Evolutionary conservation across 306 rosid species (phyloP), one percentile per base, ranked within the genome.

Genomic region (Vicia sativa): DNA sequence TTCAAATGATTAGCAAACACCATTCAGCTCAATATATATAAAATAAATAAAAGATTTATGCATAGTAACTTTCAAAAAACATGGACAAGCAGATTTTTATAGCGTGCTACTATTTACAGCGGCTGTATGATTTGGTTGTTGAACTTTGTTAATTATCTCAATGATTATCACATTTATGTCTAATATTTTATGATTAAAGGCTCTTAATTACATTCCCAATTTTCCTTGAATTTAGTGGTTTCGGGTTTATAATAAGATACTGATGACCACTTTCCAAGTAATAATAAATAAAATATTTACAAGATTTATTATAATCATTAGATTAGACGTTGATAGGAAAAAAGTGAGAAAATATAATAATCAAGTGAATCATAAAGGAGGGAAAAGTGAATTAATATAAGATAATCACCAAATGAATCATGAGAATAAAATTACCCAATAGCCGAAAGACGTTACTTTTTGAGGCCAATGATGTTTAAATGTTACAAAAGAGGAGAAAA

Each of bases 141-240:
- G 62, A 62, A 62, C 21, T 43, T 38, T 60, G 15, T 34, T 11
- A 34, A 34, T 34, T 8, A 12, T 53, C 9, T 45, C 41, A 29
- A 72, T 80, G 58, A 80, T 79, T 54, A 34, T 65, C 57, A 18
- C 57, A 45, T 38, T 67, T 65, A 71, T 44, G 45, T 72, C 66
- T 35, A 54, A 13, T 59, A 62, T 67, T 50, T 53, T 56, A 76
- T 62, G 70, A 80, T 76, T 67, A 66, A 70, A 71, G 53, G 58
- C 21, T 14, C 64, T 69, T 63, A 25, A 25, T 25, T 25, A 26
- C 60, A 41, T 28, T 59, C 38, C 41, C 15, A 2, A 48, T 16
- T 57, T 16, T 31, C 74, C 50, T 15, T 6, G 52, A 31, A 69
- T n/a, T 43, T 31, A 26, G 72, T 58, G 73, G 7, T 62, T 49